Base-by-base conservation (phyloP, 2,329 filamentous ascomycete species). In the Albifimbria verrucaria region DNA sequence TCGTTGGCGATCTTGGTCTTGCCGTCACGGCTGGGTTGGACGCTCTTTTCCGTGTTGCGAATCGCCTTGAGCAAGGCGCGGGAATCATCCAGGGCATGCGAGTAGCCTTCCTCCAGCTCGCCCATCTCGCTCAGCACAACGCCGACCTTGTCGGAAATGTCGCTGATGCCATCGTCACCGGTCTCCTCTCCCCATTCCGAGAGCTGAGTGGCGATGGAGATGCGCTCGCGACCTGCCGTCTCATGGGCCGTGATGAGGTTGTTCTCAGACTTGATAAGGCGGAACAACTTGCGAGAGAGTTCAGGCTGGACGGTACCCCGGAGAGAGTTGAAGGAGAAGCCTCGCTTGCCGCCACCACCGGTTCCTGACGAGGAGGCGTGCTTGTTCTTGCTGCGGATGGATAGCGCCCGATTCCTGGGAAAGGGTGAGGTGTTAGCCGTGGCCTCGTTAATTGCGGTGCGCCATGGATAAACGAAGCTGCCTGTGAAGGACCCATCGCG, bases 181-280 rank as follows among this genome's bases (percentile, higher is more conserved):
- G 92, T 97, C 55, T 89, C 83, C 74, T 97, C 92, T 53, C 94
- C 94, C 94, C 94, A 99, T 62, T 97, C 92, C 7, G 91, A 96
- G 44, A 99, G 83, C 76, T 97, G 93, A 11, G 86, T 85, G 17
- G 92, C 94, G 65, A 97, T 92, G 48, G 85, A 84, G 55, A 90
- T 75, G 53, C 92, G 89, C 76, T 97, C 93, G 55, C 88, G 88
- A 48, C 87, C 90, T 7, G 93, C 94, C 7, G 84, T 77, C 75
- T 96, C 91, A 74, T 97, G 88, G 48, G 90, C 88, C 48, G 82
- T 79, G 64, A 97, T 92, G 32, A 92, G 86, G 67, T 88, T 86
- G 78, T 97, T 97, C 73, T 95, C 89, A 48, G 89, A 90, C 77
- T 99, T 99, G 79, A 97, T 96, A 56, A 99, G 82, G 63, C 88